phyloP scores from a whole-genome alignment of 1,139 yeast species.

The Protomyces macrosporus region DNA sequence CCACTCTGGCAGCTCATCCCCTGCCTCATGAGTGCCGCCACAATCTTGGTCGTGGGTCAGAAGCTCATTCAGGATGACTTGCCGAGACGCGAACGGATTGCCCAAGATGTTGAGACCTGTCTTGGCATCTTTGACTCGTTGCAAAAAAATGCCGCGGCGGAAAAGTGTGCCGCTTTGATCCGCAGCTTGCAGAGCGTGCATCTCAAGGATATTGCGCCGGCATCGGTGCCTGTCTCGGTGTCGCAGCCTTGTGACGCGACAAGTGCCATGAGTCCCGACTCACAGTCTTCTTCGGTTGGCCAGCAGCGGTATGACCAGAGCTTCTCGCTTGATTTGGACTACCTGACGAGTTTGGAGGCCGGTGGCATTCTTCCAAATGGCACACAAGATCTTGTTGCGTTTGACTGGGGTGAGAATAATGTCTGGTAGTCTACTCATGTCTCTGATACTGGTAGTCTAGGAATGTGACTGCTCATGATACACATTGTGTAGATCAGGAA shows the following conservation, averaged over 20 bases:
- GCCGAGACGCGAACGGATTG: slow-evolving; percentile 1
- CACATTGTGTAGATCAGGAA: too few species aligned
- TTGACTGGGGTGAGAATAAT: slow-evolving; percentile 25
- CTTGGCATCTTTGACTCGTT: slow-evolving; percentile 17
- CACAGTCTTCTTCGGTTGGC: neutral
- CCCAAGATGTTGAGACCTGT: slow-evolving; percentile 8
- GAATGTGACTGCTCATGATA: too few species aligned
- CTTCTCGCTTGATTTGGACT: slow-evolving; percentile 20
- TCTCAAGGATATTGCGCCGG: slow-evolving; percentile 21
- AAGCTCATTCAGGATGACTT: slow-evolving; percentile 17
- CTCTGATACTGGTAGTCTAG: too few species aligned
- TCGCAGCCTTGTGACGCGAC: neutral
- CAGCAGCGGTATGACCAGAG: slow-evolving; percentile 23
- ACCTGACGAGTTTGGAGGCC: slow-evolving; percentile 13
- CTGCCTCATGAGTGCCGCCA: slow-evolving; percentile 25
- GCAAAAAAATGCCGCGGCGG: slow-evolving; percentile 23
- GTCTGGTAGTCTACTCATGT: slow-evolving; percentile 3
- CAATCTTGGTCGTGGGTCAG: slow-evolving; percentile 21
- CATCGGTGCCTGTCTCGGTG: neutral
- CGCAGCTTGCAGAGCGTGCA: slow-evolving; percentile 10
- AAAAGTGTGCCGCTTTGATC: slow-evolving; percentile 22
- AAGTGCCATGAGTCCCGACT: slow-evolving; percentile 3
- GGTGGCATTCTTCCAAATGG: neutral
- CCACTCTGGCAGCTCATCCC: slow-evolving; percentile 25
- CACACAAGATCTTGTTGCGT: neutral